phyloP scores from a whole-genome alignment of 345 rosid genomes.

The Syzygium aqueum region DNA sequence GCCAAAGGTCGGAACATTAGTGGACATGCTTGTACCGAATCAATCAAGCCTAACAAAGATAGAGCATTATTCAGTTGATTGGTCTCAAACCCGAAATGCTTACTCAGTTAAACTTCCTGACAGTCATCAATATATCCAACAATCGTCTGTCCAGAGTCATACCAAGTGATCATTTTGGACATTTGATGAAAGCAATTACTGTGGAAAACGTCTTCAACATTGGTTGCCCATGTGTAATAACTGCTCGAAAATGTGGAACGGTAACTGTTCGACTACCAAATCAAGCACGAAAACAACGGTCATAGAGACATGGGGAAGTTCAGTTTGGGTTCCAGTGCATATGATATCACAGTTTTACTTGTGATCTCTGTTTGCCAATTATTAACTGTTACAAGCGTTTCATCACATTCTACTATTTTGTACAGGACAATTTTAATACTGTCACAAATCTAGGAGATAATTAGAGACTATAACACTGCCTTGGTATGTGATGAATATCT shows the following conservation, averaged over 20 bases:
- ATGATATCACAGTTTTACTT: not conserved
- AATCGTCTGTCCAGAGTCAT: not conserved
- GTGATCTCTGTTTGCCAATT: too few relatives aligned
- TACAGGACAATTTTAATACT: too few relatives aligned
- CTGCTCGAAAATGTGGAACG: not conserved
- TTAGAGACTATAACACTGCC: not conserved
- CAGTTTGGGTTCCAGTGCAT: not conserved
- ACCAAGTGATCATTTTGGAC: not conserved
- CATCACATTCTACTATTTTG: too few relatives aligned
- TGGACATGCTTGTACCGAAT: not conserved
- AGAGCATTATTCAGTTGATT: not conserved
- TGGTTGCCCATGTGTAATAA: not conserved
- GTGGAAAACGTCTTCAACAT: not conserved
- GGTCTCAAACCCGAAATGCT: not conserved
- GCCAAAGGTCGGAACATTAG: not conserved
- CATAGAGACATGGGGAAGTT: not conserved
- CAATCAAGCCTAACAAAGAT: too few relatives aligned
- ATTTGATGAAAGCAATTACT: not conserved
- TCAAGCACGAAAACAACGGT: not conserved
- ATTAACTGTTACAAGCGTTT: too few relatives aligned
- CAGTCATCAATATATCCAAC: not conserved
- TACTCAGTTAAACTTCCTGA: fast-evolving
- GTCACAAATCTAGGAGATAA: not conserved
- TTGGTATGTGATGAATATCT: not conserved
- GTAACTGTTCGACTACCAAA: not conserved